These are phyloP conservation scores for Pseudogymnoascus sp. DNA, from an alignment of 2,329 filamentous ascomycete species.

Conservation along the genomic window DNA sequence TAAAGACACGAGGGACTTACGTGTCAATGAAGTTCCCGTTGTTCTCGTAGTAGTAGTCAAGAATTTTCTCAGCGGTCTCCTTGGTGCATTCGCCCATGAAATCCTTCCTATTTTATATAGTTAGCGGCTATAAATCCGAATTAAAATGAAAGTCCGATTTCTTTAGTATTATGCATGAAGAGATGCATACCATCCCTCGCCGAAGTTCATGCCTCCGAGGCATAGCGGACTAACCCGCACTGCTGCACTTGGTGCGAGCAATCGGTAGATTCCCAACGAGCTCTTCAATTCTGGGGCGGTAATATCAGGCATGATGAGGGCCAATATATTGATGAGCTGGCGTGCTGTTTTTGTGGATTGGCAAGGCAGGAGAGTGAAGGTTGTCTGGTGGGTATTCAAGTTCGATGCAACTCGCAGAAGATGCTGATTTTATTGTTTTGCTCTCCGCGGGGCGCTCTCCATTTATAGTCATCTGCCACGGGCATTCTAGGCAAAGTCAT, in stretches of 20 bases:
- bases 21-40: conserved; percentile 67
- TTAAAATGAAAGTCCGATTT: not conserved
- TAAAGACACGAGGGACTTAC: conserved; percentile 14
- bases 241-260: conserved; percentile 58
- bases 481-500: not conserved
- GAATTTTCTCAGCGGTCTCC: conserved; percentile 45
- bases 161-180: too few relatives aligned
- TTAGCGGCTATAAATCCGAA: not conserved
- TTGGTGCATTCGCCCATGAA: conserved; percentile 48
- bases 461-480: not conserved
- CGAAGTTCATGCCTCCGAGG: conserved; percentile 60
- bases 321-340: not conserved
- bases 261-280: conserved; percentile 55
- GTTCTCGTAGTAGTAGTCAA: conserved; percentile 48
- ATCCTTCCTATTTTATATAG: conserved; percentile 18
- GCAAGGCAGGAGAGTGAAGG: not conserved
- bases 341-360: not conserved
- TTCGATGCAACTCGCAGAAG: not conserved
- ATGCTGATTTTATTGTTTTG: not conserved
- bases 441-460: not conserved
- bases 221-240: conserved; percentile 61
- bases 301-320: conserved; percentile 24
- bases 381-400: not conserved
- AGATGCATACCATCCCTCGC: conserved; percentile 40
- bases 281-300: conserved; percentile 48